Percentiles rank a stretch among this genome's conserved stretches.
phyloP scores from a whole-genome alignment of 2,329 filamentous ascomycete species.

The Bipolaris gigantea region DNA sequence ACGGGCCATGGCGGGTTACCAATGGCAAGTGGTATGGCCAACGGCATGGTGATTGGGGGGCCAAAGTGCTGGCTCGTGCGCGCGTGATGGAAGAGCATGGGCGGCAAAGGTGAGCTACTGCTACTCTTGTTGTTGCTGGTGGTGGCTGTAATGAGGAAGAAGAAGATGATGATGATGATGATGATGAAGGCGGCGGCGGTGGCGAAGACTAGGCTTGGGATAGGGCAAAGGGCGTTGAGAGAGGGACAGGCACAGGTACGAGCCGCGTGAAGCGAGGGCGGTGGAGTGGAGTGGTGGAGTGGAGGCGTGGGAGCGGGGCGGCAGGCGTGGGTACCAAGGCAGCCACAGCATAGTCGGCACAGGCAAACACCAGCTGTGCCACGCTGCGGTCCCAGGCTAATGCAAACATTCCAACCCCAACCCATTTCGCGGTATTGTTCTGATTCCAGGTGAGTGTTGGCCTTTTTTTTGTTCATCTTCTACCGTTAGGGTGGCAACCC shows the following conservation, averaged over 20 bases:
- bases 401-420: slow-evolving; percentile 1
- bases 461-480: slow-evolving; percentile 1
- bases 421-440: not conserved
- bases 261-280: slow-evolving; percentile 7
- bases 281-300: not conserved
- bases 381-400: not conserved
- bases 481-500: slow-evolving; percentile 11
- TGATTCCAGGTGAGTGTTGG: slow-evolving; percentile 2
- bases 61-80: not conserved
- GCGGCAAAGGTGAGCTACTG: not conserved
- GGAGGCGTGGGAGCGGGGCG: not conserved
- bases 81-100: not conserved
- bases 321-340: not conserved
- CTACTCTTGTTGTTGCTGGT: not conserved
- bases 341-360: not conserved
- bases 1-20: not conserved
- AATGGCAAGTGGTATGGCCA: not conserved
- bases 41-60: not conserved
- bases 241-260: not conserved
- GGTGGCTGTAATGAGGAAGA: not conserved
- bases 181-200: not conserved
- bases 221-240: not conserved
- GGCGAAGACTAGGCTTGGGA: not conserved
- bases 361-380: slow-evolving; percentile 2
- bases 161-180: not conserved